Conservation (phyloP, 108 stramenopile species). For the Mayamaea pseudoterrestris region DNA sequence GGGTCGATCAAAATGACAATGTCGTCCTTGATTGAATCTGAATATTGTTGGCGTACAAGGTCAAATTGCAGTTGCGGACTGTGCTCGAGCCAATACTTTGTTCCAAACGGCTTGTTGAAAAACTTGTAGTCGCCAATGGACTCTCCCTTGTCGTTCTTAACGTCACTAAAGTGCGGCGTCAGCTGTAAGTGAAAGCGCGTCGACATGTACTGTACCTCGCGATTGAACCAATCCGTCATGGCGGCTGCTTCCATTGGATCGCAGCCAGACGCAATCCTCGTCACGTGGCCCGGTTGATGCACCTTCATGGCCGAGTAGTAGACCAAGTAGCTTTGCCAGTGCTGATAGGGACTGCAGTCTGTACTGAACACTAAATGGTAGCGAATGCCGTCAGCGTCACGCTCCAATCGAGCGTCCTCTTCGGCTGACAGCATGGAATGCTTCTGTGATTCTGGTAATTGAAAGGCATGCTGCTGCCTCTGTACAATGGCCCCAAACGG, state of each 20-base stretch:
- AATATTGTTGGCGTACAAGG: conserved; percentile 20
- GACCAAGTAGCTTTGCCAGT: conserved; percentile 71
- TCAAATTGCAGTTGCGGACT: conserved; percentile 9
- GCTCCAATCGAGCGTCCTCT: conserved; percentile 6
- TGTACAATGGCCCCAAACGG: not conserved
- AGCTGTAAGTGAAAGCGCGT: conserved; percentile 51
- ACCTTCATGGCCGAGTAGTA: conserved; percentile 46
- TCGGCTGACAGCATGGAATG: conserved; percentile 4
- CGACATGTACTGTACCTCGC: conserved; percentile 33
- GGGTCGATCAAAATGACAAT: conserved; percentile 88
- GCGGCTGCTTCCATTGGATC: not conserved
- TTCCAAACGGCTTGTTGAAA: conserved; percentile 80
- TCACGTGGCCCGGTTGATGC: conserved; percentile 49
- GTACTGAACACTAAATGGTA: conserved; percentile 10
- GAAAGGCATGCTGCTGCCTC: not conserved
- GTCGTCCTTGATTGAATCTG: conserved; percentile 42
- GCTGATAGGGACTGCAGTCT: conserved; percentile 18
- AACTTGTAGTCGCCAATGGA: conserved; percentile 86
- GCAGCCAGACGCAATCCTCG: conserved; percentile 62
- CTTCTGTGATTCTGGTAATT: too few relatives aligned
- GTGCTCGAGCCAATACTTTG: conserved; percentile 61
- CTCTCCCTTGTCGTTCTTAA: conserved; percentile 25
- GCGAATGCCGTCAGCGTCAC: not conserved
- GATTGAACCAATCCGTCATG: not conserved
- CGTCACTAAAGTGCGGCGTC: conserved; percentile 57